phyloP scores from a whole-genome alignment of 805 yeast species.

The Metschnikowia similis region DNA sequence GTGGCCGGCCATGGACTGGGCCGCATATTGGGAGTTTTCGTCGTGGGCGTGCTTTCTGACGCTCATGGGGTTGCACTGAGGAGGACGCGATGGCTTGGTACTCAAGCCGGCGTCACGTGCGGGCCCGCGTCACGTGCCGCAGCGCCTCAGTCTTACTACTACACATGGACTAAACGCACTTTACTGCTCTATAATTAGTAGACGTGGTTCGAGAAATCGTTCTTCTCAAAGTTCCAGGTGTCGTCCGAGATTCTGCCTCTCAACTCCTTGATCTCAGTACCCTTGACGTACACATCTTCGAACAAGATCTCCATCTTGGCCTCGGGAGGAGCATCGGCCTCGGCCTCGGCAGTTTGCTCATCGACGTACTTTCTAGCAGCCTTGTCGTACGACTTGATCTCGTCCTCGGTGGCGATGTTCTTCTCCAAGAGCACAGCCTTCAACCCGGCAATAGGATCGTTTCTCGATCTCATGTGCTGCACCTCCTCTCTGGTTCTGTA shows the following conservation, averaged over 20 bases:
- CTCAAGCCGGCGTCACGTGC: not conserved
- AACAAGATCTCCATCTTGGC: slow-evolving; percentile 91
- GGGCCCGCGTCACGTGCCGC: not conserved
- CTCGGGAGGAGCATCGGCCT: slow-evolving; percentile 91
- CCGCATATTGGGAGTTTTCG: slow-evolving; percentile 48
- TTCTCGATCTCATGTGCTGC: slow-evolving; percentile 98
- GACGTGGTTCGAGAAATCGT: slow-evolving; percentile 43
- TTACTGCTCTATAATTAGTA: slow-evolving; percentile 24
- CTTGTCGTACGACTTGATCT: slow-evolving; percentile 91
- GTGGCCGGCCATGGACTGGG: slow-evolving; percentile 68
- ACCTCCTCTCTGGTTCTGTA: slow-evolving; percentile 99
- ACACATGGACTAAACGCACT: not conserved
- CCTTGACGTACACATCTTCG: slow-evolving; percentile 95
- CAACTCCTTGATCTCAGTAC: slow-evolving; percentile 84
- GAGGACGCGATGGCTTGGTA: slow-evolving; percentile 1
- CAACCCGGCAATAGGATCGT: slow-evolving; percentile 96
- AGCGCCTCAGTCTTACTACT: not conserved
- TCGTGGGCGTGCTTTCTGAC: slow-evolving; percentile 20
- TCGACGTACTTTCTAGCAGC: slow-evolving; percentile 94
- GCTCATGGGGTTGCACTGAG: not conserved
- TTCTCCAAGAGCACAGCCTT: slow-evolving; percentile 80
- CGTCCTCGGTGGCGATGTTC: slow-evolving; percentile 88
- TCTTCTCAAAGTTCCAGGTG: slow-evolving; percentile 75
- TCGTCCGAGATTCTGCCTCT: slow-evolving; percentile 97
- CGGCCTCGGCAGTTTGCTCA: slow-evolving; percentile 91